phyloP scores from a whole-genome alignment of 768 basidiomycete genomes.

The Kwoniella europaea region DNA sequence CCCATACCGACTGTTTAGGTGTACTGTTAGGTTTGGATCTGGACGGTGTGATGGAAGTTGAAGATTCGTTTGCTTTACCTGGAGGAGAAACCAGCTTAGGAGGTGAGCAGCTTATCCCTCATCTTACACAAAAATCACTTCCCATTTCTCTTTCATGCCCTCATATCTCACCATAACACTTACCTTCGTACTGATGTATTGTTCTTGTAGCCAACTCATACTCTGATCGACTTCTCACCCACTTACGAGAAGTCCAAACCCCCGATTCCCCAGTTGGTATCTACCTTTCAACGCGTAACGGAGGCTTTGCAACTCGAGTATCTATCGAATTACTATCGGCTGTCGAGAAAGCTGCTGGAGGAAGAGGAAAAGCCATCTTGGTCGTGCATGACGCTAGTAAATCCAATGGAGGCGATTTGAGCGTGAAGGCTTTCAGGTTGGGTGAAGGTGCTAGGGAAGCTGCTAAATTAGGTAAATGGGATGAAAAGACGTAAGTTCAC shows the following conservation, averaged over 20 bases:
- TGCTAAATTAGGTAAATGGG: slow-evolving; percentile 81
- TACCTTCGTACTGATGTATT: not conserved
- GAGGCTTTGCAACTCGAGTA: slow-evolving; percentile 48
- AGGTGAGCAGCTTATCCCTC: slow-evolving; percentile 33
- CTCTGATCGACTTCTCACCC: slow-evolving; percentile 71
- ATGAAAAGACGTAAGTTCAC: slow-evolving; percentile 72
- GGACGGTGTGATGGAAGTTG: slow-evolving; percentile 83
- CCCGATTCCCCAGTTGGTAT: slow-evolving; percentile 93
- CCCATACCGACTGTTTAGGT: slow-evolving; percentile 67
- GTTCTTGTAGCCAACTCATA: slow-evolving; percentile 74
- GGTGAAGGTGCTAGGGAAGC: slow-evolving; percentile 80
- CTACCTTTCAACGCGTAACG: slow-evolving; percentile 80
- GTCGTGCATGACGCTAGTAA: slow-evolving; percentile 53
- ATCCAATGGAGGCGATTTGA: slow-evolving; percentile 72
- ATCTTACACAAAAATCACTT: not conserved
- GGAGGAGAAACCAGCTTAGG: slow-evolving; percentile 46
- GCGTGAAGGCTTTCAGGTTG: slow-evolving; percentile 85
- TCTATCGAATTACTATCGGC: slow-evolving; percentile 49
- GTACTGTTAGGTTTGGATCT: slow-evolving; percentile 88
- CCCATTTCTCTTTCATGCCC: slow-evolving; percentile 6
- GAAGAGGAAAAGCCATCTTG: slow-evolving; percentile 54
- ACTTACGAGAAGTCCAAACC: slow-evolving; percentile 82
- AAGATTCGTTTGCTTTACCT: slow-evolving; percentile 57
- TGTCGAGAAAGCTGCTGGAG: slow-evolving; percentile 49
- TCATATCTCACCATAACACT: not conserved